Percentiles rank a stretch among this genome's conserved stretches.
Evolutionary conservation across 257 asterid genomes (phyloP).

Genomic region (Fraxinus excelsior): DNA sequence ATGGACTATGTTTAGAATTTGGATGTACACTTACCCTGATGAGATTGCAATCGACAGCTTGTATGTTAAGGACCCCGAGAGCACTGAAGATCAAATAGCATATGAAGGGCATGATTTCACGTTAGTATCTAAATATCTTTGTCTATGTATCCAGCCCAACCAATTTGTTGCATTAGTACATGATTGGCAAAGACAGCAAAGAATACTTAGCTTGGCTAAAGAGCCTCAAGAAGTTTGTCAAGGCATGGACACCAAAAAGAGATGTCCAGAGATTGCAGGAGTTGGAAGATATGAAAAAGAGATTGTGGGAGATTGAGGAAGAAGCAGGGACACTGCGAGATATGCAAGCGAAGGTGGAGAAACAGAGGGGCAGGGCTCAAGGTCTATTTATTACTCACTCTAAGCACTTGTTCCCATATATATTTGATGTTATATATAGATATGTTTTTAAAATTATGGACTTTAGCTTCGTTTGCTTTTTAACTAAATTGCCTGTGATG

Average conservation of each 20-base stretch:
- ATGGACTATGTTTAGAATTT: constrained; percentile 67
- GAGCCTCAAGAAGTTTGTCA: too few species aligned
- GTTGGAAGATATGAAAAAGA: constrained; percentile 34
- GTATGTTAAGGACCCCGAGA: constrained; percentile 54
- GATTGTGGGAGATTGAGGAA: constrained; percentile 39
- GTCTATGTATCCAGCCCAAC: too few species aligned
- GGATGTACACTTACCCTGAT: constrained; percentile 72
- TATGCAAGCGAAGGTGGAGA: constrained; percentile 36
- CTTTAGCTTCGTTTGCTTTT: neutral
- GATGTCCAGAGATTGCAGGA: constrained; percentile 13
- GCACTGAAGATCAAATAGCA: constrained; percentile 63
- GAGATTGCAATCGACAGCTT: constrained; percentile 66
- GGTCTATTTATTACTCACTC: constrained; percentile 20
- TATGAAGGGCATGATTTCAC: constrained; percentile 86
- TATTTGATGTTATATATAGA: neutral
- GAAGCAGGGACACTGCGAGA: constrained; percentile 36
- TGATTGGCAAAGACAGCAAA: too few species aligned
- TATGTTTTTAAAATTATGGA: neutral
- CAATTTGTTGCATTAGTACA: too few species aligned
- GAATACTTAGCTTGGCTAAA: too few species aligned
- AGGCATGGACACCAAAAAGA: too few species aligned
- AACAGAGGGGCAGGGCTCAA: constrained; percentile 26
- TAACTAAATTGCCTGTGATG: neutral
- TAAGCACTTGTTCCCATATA: neutral
- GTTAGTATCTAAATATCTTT: constrained; percentile 39